Base-by-base conservation (phyloP, 352 stramenopile species). In the Phytophthora syringae region DNA sequence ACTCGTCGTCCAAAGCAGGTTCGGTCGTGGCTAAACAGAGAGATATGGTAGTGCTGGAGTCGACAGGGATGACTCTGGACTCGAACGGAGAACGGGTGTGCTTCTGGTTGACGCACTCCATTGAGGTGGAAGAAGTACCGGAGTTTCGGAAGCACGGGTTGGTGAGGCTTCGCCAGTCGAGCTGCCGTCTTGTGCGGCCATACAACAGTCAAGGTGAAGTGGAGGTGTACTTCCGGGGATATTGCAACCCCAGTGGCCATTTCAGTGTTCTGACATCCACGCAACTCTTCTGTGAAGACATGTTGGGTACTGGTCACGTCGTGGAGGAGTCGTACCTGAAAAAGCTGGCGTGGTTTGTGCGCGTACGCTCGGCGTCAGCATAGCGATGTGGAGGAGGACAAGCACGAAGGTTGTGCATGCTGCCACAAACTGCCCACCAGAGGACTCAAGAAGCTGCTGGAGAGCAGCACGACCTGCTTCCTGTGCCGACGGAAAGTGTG, bases 311-410 rank as follows among this genome's bases (percentile, higher is more conserved):
- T 7, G 40, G 74, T n/a, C 70, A 79, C 44, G 50, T 88, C 0
- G 74, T 84, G 22, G 79, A 89, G 45, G 84, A 78, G 52, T 74
- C 76, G 16, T 77, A 89, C 60, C 61, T 86, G 59, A 91, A 86
- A 61, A 91, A 91, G 58, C 69, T 91, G 4, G 80, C 70, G 51
- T 88, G 80, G 80, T 74, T 89, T 45, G 77, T 88, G 37, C 64
- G 79, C 62, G n/a, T 64, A 70, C 32, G 57, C 74, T 20, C 45
- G 54, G 39, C 58, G 53, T 47, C 55, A 57, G 22, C 48, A 63
- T 15, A 37, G 13, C 15, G n/a, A 56, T 7, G 30, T n/a, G 34
- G 54, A 60, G 6, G 57, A 62, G 12, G 67, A 65, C 21, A 64
- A 52, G 20, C 58, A 25, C n/a, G 52, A 63, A 40, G 59, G 63